Evolutionary conservation across 441 rosid species (phyloP), one percentile per base, ranked within the genome.

Genomic region (Daphne laureola): DNA sequence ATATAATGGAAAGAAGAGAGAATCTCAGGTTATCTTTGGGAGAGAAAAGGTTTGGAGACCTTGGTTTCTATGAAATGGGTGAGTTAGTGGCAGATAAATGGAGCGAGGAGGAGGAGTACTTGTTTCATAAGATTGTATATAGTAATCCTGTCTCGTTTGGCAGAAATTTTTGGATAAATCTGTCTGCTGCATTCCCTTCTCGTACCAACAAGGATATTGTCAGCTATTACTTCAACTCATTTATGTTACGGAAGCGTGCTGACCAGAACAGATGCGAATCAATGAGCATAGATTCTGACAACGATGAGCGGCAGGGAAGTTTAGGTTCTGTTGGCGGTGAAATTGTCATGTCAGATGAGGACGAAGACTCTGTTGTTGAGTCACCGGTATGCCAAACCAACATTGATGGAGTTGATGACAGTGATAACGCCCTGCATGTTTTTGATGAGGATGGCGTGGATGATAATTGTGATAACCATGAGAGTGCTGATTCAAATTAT

Each of bases 181-280:
- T 80, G 23, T 60, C 65, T 44, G 53, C 21, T 5, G 61, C 63
- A 17, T 83, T 83, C 56, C 75, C 79, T 68, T 74, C 77, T 8
- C 76, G 78, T 52, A 57, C 55, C 52, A 74, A 65, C 57, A 56
- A 49, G 47, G 86, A 83, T 5, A 55, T 76, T 48, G 84, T 83
- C 18, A 68, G 75, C 58, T 83, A 80, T 68, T 83, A 83, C 70
- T 83, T 79, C 35, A 80, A 83, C 38, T 80, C 73, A 49, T 80
- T 83, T 61, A 67, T 80, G 76, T 67, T 83, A 45, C 67, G 54
- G 56, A 70, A 69, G 63, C 77, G 86, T 0, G 73, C 79, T 23
- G 62, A 49, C 0, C 90, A 83, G 77, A 83, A 83, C 66, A 62
- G 86, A 63, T 67, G 65, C 52, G 62, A 61, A 49, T 63, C 69